phyloP scores from a whole-genome alignment of 768 basidiomycete species.

The Agaricus subrufescens region DNA sequence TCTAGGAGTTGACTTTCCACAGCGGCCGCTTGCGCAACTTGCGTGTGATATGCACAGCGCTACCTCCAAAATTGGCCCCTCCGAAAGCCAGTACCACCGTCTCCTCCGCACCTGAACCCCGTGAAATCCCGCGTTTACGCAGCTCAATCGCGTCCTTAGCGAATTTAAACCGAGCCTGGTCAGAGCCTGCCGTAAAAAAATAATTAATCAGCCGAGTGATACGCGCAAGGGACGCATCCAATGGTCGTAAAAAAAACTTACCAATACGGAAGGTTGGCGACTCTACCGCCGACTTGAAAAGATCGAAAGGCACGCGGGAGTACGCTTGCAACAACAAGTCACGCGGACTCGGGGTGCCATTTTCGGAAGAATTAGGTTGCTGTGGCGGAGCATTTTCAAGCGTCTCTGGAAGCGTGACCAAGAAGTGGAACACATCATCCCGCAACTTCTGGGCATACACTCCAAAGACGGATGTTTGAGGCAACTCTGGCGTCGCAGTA shows the following conservation, averaged over 20 bases:
- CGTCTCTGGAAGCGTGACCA: conserved; percentile 67
- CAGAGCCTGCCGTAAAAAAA: conserved; percentile 45
- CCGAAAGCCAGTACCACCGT: conserved; percentile 92
- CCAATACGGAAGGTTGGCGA: conserved; percentile 78
- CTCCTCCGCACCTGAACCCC: conserved; percentile 72
- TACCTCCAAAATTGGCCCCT: conserved; percentile 59
- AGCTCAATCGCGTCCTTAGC: conserved; percentile 86
- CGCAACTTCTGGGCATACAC: conserved; percentile 70
- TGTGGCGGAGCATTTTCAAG: conserved; percentile 46
- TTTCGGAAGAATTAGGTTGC: conserved; percentile 32
- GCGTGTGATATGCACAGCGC: conserved; percentile 82
- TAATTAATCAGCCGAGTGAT: not conserved
- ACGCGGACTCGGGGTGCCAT: conserved; percentile 41
- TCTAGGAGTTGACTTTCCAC: conserved; percentile 77
- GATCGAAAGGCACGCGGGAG: conserved; percentile 78
- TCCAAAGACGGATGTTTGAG: conserved; percentile 62
- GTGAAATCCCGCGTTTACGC: conserved; percentile 73
- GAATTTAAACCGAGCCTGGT: conserved; percentile 87
- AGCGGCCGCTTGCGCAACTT: conserved; percentile 82
- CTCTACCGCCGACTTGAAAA: conserved; percentile 81
- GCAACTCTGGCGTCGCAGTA: conserved; percentile 42
- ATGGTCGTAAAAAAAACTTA: conserved; percentile 23
- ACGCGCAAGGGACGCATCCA: not conserved
- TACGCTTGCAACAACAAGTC: conserved; percentile 73
- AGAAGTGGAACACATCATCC: conserved; percentile 76